Evolutionary conservation across 371 early-diverging fungal species (phyloP).

Genomic region (Funneliformis caledonium): DNA sequence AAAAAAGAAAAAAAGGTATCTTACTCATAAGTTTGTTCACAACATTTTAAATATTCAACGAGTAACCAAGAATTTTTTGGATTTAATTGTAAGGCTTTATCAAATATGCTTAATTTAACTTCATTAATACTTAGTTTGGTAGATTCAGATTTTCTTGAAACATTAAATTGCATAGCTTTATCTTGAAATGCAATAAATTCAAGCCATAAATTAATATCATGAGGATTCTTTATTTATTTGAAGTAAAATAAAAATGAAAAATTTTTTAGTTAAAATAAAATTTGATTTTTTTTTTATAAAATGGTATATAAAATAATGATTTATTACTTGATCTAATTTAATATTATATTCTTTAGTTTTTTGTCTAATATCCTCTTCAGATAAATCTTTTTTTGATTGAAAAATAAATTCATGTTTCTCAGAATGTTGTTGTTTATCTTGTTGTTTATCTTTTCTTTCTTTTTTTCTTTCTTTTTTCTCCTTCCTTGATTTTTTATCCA

Average conservation of each 20-base stretch:
- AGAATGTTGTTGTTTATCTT: background rate
- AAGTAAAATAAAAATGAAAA: background rate
- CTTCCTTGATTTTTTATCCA: background rate
- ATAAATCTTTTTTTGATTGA: background rate
- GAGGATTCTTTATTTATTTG: conserved; percentile 54
- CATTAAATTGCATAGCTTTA: conserved; percentile 47
- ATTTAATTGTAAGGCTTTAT: conserved; percentile 70
- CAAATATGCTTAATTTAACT: conserved; percentile 76
- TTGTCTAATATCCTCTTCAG: conserved; percentile 27
- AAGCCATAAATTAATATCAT: conserved; percentile 69
- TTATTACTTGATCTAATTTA: conserved; percentile 16
- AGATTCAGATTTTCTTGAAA: conserved; percentile 28
- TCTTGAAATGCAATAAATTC: conserved; percentile 76
- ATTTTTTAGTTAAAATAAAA: background rate
- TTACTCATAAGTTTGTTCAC: conserved; percentile 67
- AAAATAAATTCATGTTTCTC: background rate
- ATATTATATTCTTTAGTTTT: conserved; percentile 30
- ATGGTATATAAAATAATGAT: background rate
- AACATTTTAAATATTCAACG: conserved; percentile 63
- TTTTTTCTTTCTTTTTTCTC: background rate
- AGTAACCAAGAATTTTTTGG: conserved; percentile 63
- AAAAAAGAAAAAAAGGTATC: conserved; percentile 24
- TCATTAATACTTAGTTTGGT: conserved; percentile 59
- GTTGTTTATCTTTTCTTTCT: background rate
- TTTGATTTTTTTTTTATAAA: background rate